A percentile compares a stretch with the other conserved stretches of the same genome.
These are phyloP conservation scores for Myxozyma neotropica DNA, from an alignment of 805 yeast species.

Conservation along the genomic window DNA sequence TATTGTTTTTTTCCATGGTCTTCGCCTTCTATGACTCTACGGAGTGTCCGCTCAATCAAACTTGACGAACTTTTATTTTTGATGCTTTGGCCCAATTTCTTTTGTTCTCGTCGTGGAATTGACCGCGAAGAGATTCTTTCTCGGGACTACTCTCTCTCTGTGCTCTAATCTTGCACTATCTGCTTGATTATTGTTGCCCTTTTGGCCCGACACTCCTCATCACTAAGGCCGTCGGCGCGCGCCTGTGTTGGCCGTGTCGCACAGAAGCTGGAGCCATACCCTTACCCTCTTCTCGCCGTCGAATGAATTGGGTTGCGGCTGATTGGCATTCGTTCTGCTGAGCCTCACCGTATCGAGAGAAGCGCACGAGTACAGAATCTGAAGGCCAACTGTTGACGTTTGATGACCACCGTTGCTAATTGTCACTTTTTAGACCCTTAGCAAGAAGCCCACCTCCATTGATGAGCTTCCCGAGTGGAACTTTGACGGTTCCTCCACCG, in stretches of 20 bases:
- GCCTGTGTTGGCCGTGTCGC: not conserved
- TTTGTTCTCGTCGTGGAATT: too few relatives aligned
- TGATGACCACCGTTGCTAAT: not conserved
- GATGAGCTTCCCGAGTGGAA: conserved; percentile 98
- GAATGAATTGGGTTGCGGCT: not conserved
- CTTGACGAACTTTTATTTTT: too few relatives aligned
- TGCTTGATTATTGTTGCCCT: too few relatives aligned
- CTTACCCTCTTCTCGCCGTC: not conserved
- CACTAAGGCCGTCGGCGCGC: conserved; percentile 3
- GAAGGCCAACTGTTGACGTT: too few relatives aligned
- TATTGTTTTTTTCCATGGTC: too few relatives aligned
- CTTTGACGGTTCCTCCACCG: conserved; percentile 98
- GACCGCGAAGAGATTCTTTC: too few relatives aligned
- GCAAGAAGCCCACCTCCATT: conserved; percentile 64
- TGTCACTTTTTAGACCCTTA: conserved; percentile 56
- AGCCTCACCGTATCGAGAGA: not conserved
- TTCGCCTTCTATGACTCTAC: not conserved
- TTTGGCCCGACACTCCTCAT: too few relatives aligned
- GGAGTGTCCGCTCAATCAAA: not conserved
- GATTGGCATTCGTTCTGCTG: not conserved
- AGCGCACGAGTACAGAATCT: not conserved
- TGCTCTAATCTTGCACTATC: too few relatives aligned
- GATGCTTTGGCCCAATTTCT: too few relatives aligned
- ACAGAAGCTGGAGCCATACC: not conserved
- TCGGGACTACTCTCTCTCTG: too few relatives aligned